Percentiles rank a stretch among this genome's conserved stretches.
Conservation (phyloP, 371 early-diverging fungal species). For the Lichtheimia hyalospora region DNA sequence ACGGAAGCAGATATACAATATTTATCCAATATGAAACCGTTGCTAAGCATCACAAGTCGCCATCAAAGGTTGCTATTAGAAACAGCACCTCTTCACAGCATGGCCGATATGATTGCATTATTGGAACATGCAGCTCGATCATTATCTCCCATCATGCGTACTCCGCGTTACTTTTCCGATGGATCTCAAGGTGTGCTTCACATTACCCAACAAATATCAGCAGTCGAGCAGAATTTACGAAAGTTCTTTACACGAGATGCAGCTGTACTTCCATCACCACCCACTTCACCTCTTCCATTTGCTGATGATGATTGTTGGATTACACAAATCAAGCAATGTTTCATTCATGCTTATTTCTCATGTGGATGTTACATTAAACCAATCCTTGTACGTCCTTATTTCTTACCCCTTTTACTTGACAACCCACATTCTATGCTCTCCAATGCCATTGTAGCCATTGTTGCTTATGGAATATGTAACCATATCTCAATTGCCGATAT, state of each 20-base stretch:
- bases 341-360: constrained; percentile 26
- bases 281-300: background rate
- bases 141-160: background rate
- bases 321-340: background rate
- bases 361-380: constrained; percentile 23
- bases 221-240: constrained; percentile 3
- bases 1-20: constrained; percentile 4
- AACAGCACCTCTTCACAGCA: background rate
- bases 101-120: background rate
- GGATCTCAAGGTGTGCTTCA: background rate
- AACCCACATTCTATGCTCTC: constrained; percentile 28
- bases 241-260: background rate
- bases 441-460: constrained; percentile 26
- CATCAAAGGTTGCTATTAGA: background rate
- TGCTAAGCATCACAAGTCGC: background rate
- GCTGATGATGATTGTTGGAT: background rate
- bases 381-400: constrained; percentile 26
- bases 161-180: background rate
- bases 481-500: background rate
- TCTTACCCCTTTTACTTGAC: constrained; percentile 16
- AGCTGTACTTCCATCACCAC: background rate
- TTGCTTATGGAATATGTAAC: background rate
- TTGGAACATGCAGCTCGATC: background rate
- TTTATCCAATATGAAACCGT: background rate
- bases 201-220: background rate